Conservation (phyloP, 768 basidiomycete species). For the Chiua virens region DNA sequence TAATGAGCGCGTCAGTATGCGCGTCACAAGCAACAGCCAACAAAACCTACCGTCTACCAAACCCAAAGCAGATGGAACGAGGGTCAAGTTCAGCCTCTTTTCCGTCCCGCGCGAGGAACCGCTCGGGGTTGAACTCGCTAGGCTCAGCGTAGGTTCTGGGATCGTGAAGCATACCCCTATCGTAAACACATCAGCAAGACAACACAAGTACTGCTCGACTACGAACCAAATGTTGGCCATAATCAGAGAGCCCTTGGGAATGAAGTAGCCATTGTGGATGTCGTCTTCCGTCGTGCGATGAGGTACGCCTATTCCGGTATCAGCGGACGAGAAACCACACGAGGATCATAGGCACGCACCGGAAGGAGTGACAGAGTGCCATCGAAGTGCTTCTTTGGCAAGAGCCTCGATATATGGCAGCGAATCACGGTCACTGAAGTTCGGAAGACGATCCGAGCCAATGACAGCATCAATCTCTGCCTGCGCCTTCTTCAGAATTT, state of each 20-base stretch:
- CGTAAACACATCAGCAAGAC: not conserved
- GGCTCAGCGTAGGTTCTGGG: conserved; percentile 49
- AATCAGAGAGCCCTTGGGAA: conserved; percentile 46
- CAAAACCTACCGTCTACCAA: conserved; percentile 54
- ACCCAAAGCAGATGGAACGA: conserved; percentile 64
- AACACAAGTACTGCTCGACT: not conserved
- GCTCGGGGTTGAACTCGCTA: conserved; percentile 56
- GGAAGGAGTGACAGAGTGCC: conserved; percentile 39
- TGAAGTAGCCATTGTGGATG: conserved; percentile 58
- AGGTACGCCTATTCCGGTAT: conserved; percentile 34
- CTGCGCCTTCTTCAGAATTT: conserved; percentile 58
- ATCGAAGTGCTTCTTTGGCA: conserved; percentile 54
- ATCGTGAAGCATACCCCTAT: conserved; percentile 35
- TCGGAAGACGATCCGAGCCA: conserved; percentile 60
- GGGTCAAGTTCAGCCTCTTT: conserved; percentile 53
- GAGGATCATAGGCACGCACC: conserved; percentile 34
- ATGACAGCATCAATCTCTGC: conserved; percentile 60
- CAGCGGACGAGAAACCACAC: conserved; percentile 20
- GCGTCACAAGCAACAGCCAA: conserved; percentile 1
- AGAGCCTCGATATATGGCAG: conserved; percentile 65
- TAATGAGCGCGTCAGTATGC: conserved; percentile 7
- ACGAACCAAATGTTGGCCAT: conserved; percentile 25
- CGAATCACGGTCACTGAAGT: conserved; percentile 53
- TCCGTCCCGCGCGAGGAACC: conserved; percentile 45
- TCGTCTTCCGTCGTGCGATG: conserved; percentile 62